Conservation (phyloP, 257 asterid species). For the Solanum medicagineum region DNA sequence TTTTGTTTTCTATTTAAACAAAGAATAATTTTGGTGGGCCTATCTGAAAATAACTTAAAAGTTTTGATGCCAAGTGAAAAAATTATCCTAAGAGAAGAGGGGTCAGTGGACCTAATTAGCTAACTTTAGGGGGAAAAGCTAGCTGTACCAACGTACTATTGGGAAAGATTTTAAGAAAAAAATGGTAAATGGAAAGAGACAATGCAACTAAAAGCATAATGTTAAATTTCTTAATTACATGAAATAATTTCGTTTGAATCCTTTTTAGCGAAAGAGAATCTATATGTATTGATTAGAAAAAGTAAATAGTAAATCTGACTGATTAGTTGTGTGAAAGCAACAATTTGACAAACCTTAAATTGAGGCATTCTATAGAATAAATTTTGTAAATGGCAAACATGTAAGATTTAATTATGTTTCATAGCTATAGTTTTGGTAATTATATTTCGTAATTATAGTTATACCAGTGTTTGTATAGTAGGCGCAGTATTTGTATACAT, state of each 20-base stretch:
- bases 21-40: constrained; percentile 6
- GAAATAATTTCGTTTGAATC: neutral
- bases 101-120: constrained; percentile 1
- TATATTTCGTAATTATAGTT: too few species aligned
- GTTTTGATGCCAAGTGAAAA: neutral
- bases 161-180: neutral
- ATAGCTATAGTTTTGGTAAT: too few species aligned
- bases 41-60: neutral
- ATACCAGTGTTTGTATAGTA: too few species aligned
- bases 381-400: too few species aligned
- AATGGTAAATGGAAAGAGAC: neutral
- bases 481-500: too few species aligned
- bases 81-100: neutral
- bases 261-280: neutral
- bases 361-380: neutral
- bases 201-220: neutral
- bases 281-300: neutral
- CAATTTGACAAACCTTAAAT: neutral
- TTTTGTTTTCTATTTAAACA: neutral
- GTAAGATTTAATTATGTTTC: too few species aligned
- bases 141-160: neutral
- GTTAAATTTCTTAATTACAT: neutral
- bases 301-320: neutral
- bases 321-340: neutral
- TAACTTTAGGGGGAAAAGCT: neutral